A percentile compares a stretch with the other conserved stretches of the same genome.
phyloP scores from a whole-genome alignment of 2,329 filamentous ascomycete genomes.

The Myrmaecium sp. region DNA sequence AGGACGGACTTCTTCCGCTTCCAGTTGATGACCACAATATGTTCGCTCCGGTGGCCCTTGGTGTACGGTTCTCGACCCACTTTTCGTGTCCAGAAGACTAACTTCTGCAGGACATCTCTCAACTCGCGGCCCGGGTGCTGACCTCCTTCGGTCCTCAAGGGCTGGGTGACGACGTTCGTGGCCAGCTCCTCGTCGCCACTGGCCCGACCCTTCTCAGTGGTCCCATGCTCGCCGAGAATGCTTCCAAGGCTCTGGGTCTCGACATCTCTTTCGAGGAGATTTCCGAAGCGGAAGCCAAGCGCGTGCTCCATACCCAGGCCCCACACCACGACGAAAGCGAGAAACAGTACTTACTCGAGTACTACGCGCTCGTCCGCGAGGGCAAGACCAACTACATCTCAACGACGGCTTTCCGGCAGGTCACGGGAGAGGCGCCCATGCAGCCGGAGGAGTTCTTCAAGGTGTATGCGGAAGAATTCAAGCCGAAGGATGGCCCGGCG shows the following conservation, averaged over 20 bases:
- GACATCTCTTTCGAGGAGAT: constrained; percentile 31
- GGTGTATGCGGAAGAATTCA: constrained; percentile 24
- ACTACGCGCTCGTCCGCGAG: constrained; percentile 35
- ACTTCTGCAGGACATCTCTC: constrained; percentile 26
- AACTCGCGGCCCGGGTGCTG: constrained; percentile 31
- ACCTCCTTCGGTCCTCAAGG: constrained; percentile 31
- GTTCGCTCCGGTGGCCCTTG: constrained; percentile 33
- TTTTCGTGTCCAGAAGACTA: constrained; percentile 1
- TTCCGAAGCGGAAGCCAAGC: constrained; percentile 20
- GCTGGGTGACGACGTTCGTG: constrained; percentile 33
- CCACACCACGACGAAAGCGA: constrained; percentile 23
- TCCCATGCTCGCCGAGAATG: constrained; percentile 29
- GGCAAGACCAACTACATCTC: constrained; percentile 39
- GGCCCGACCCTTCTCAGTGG: constrained; percentile 32
- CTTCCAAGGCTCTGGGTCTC: constrained; percentile 26
- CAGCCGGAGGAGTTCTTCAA: constrained; percentile 34
- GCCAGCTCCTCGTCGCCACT: constrained; percentile 35
- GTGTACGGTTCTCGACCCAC: constrained; percentile 15
- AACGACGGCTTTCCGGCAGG: constrained; percentile 32
- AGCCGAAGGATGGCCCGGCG: constrained; percentile 11
- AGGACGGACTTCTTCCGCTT: constrained; percentile 28
- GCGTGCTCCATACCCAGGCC: constrained; percentile 22
- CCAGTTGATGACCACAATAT: constrained; percentile 32
- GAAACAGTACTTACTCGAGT: constrained; percentile 33
- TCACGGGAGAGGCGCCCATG: constrained; percentile 30